phyloP scores from a whole-genome alignment of 2,329 filamentous ascomycete genomes.

The Aspergillus neoniger region DNA sequence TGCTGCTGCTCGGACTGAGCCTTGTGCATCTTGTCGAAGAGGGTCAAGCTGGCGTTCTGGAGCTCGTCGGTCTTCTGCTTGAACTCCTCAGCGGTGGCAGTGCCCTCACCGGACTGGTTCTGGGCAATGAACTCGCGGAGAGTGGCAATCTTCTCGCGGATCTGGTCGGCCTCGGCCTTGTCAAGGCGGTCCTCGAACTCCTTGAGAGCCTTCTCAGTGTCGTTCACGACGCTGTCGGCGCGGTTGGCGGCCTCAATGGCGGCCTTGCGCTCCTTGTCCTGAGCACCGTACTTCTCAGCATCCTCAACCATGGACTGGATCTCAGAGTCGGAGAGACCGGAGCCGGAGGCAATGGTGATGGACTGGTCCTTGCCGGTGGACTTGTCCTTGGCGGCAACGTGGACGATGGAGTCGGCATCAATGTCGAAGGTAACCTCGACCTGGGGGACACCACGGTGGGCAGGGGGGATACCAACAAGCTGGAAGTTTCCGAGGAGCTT shows the following conservation, averaged over 20 bases:
- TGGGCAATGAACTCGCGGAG: conserved; percentile 90
- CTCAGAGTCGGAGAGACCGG: conserved; percentile 90
- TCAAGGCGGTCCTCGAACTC: conserved; percentile 95
- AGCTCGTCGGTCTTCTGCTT: conserved; percentile 99
- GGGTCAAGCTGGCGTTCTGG: conserved; percentile 89
- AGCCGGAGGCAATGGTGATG: conserved; percentile 97
- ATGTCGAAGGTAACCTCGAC: conserved; percentile 99
- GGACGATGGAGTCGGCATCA: conserved; percentile 95
- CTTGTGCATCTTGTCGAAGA: conserved; percentile 99
- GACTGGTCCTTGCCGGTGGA: conserved; percentile 99
- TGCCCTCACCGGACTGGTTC: conserved; percentile 90
- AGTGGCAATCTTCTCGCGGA: conserved; percentile 86
- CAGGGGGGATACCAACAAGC: conserved; percentile 93
- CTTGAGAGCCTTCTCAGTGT: conserved; percentile 97
- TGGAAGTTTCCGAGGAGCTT: conserved; percentile 99
- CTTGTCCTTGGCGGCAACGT: conserved; percentile 98
- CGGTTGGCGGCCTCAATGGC: conserved; percentile 97
- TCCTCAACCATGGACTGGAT: conserved; percentile 98
- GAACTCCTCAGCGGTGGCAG: conserved; percentile 83
- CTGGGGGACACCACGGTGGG: conserved; percentile 93
- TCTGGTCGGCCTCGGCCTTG: conserved; percentile 90
- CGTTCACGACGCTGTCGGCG: conserved; percentile 92
- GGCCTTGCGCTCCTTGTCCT: conserved; percentile 94
- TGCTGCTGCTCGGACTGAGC: conserved; percentile 70
- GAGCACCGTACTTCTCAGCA: conserved; percentile 92